Base-by-base conservation (phyloP, 2,329 filamentous ascomycete species). In the Elsinoe perseae region DNA sequence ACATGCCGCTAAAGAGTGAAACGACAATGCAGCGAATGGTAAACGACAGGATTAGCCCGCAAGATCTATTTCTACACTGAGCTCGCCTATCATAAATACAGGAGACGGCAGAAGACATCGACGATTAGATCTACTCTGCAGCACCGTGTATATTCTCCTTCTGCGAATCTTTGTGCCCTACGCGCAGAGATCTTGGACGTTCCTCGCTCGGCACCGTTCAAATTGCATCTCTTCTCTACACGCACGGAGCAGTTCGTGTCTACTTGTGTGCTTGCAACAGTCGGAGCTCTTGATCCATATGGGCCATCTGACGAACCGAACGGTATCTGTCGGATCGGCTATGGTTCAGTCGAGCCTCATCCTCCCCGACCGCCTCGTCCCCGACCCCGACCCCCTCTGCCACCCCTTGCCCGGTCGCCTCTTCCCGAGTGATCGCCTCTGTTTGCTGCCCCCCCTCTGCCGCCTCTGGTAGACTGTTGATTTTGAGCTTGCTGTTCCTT, bases 401-500 rank as follows among this genome's bases (percentile, higher is more conserved):
- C 77, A 57, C 80, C 75, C 43, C 81, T 80, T 27, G 80, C 77
- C 18, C 80, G 72, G 34, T 83, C 81, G 56, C 80, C 81, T 64
- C 81, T 76, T 30, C 66, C 64, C n/a, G 65, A 61, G 40, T 66
- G 63, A 56, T 75, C 74, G 30, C 75, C 75, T 53, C 80, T 72
- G 14, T 56, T 56, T 14, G 81, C 79, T 60, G 81, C 78, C 36
- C 83, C 78, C 38, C 85, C 84, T 48, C 86, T 84, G 57, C 85
- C 79, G 66, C 84, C 87, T 75, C 75, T 72, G 44, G 65, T 68
- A n/a, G 64, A 61, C 52, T 70, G 67, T 65, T 89, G 84, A 61
- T 80, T 80, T 68, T 88, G 86, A 23, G 60, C 60, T 72, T 97
- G 92, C 68, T 93, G 87, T 64, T 97, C 92, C 77, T 90, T 95